Evolutionary conservation across 106 monocot genomes (phyloP).

Genomic region (Apostasia ramifera): DNA sequence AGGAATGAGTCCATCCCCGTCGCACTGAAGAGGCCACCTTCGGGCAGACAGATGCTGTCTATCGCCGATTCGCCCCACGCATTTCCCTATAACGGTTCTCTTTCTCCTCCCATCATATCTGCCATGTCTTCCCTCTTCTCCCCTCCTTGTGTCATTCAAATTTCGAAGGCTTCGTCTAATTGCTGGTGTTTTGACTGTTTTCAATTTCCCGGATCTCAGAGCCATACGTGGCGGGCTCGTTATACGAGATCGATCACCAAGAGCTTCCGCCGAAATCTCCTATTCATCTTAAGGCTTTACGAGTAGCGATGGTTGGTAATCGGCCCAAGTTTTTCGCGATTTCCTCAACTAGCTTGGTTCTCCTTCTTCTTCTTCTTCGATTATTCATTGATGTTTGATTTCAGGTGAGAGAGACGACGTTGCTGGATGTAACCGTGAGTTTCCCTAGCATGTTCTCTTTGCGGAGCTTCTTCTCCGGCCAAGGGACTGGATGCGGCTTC

Average conservation of each 20-base stretch:
- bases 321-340: too few relatives aligned
- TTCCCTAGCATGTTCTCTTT: slow-evolving; percentile 68
- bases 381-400: neutral
- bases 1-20: slow-evolving; percentile 18
- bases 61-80: slow-evolving; percentile 12
- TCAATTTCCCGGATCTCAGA: slow-evolving; percentile 5
- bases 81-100: slow-evolving; percentile 16
- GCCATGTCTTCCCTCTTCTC: neutral
- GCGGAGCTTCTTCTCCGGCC: slow-evolving; percentile 40
- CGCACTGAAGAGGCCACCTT: slow-evolving; percentile 6
- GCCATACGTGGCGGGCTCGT: slow-evolving; percentile 29
- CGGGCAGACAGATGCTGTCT: slow-evolving; percentile 23
- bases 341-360: too few relatives aligned
- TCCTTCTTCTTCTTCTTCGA: neutral
- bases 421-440: slow-evolving; percentile 53
- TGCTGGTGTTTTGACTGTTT: neutral
- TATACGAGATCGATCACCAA: slow-evolving; percentile 79
- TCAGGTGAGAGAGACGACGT: slow-evolving; percentile 55
- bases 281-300: slow-evolving; percentile 69
- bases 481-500: neutral
- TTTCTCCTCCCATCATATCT: slow-evolving; percentile 1
- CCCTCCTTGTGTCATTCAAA: neutral
- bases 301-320: slow-evolving; percentile 50
- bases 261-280: slow-evolving; percentile 77
- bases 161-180: neutral